Evolutionary conservation across 179 eudicot genomes (phyloP).

Genomic region (Sideroxylon spinosum): DNA sequence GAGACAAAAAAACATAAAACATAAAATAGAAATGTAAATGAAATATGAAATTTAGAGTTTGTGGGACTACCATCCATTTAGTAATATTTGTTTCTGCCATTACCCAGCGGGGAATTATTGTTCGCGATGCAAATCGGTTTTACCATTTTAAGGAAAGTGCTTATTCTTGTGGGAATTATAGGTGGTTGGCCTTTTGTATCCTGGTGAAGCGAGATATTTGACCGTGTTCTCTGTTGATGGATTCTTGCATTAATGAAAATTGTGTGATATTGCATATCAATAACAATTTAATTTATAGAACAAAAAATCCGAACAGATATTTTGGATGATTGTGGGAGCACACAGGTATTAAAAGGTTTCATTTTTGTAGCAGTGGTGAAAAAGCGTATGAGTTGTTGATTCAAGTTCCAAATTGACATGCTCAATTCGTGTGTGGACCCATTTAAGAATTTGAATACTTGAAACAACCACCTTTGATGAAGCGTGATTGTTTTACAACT

Average conservation of each 20-base stretch:
- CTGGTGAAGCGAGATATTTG: slow-evolving; percentile 14
- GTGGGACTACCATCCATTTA: slow-evolving; percentile 75
- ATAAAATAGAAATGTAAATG: no score
- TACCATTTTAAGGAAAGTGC: slow-evolving; percentile 64
- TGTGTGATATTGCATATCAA: background rate
- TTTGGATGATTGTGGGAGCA: background rate
- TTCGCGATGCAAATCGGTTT: slow-evolving; percentile 70
- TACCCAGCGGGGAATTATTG: slow-evolving; percentile 42
- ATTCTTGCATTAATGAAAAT: background rate
- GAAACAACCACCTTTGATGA: background rate
- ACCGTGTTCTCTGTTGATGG: background rate
- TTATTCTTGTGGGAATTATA: slow-evolving; percentile 77
- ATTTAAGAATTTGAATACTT: background rate
- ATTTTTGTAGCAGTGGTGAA: no score
- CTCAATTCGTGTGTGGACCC: no score
- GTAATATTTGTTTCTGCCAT: slow-evolving; percentile 52
- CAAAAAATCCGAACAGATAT: background rate
- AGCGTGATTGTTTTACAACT: background rate
- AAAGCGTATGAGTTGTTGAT: no score
- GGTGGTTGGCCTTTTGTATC: slow-evolving; percentile 41
- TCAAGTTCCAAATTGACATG: no score
- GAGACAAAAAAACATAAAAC: no score
- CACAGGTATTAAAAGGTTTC: background rate
- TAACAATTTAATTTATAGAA: background rate
- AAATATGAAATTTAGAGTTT: no score